Conservation (phyloP, 352 stramenopile species). For the Phytophthora pinifolia region DNA sequence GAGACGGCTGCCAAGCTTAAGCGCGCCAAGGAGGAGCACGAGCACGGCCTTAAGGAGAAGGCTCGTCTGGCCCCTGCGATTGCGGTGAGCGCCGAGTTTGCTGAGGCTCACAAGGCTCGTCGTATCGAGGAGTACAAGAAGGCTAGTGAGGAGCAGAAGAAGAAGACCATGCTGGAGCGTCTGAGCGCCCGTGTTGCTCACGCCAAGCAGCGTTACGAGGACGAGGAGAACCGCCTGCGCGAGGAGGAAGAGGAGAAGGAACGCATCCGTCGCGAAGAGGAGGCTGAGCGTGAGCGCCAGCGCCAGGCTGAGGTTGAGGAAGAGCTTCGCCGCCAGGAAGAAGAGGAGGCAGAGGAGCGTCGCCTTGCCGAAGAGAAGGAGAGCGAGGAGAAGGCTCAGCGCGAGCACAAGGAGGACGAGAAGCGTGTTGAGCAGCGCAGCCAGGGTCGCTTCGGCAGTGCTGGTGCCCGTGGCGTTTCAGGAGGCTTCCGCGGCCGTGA, state of each 20-base stretch:
- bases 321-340: conserved; percentile 65
- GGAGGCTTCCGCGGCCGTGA: conserved; percentile 13
- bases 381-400: conserved; percentile 25
- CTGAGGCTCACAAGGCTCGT: conserved; percentile 77
- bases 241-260: conserved; percentile 69
- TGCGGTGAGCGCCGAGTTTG: conserved; percentile 71
- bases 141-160: conserved; percentile 81
- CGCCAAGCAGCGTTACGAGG: conserved; percentile 69
- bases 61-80: conserved; percentile 66
- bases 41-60: conserved; percentile 90
- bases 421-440: conserved; percentile 37
- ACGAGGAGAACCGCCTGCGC: conserved; percentile 61
- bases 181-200: conserved; percentile 62
- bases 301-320: conserved; percentile 65
- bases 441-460: conserved; percentile 30
- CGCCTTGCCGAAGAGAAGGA: conserved; percentile 50
- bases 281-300: conserved; percentile 55
- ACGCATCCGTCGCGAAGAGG: conserved; percentile 54
- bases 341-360: conserved; percentile 51
- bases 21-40: conserved; percentile 85
- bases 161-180: conserved; percentile 74
- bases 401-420: conserved; percentile 43
- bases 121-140: conserved; percentile 89
- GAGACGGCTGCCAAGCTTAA: conserved; percentile 84
- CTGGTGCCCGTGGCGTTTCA: conserved; percentile 32